Evolutionary conservation across 768 basidiomycete species (phyloP).

Genomic region (Podaxis sp.): DNA sequence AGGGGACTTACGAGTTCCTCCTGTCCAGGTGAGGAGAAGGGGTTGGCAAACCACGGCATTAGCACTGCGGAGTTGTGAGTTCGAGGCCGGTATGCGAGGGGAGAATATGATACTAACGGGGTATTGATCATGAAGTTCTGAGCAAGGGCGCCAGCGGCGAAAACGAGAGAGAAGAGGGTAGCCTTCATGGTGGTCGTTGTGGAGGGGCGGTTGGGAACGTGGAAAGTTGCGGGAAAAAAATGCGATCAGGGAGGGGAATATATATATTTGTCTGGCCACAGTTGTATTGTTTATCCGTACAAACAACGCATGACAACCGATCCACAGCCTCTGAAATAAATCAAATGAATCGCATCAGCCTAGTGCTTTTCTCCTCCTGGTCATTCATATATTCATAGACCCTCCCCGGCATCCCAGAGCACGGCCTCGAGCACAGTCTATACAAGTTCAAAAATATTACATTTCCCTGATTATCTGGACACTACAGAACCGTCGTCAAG

Average conservation of each 20-base stretch:
- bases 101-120: constrained; percentile 46
- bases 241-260: constrained; percentile 10
- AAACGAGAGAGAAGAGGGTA: constrained; percentile 34
- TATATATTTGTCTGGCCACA: neutral
- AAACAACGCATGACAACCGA: constrained; percentile 14
- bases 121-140: constrained; percentile 58
- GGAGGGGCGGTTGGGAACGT: constrained; percentile 21
- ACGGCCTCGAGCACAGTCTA: neutral
- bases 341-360: neutral
- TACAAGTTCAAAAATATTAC: no score
- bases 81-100: constrained; percentile 7
- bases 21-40: constrained; percentile 46
- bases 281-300: constrained; percentile 4
- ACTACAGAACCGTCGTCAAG: neutral
- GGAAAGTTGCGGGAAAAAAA: constrained; percentile 20
- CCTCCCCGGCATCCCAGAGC: neutral
- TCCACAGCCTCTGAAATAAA: neutral
- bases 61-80: constrained; percentile 26
- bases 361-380: neutral
- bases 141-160: constrained; percentile 38
- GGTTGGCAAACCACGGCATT: constrained; percentile 57
- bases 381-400: neutral
- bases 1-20: constrained; percentile 45
- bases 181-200: constrained; percentile 43
- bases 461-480: neutral